These are phyloP conservation scores for Suillus clintonianus DNA, from an alignment of 768 basidiomycete genomes.

Conservation along the genomic window DNA sequence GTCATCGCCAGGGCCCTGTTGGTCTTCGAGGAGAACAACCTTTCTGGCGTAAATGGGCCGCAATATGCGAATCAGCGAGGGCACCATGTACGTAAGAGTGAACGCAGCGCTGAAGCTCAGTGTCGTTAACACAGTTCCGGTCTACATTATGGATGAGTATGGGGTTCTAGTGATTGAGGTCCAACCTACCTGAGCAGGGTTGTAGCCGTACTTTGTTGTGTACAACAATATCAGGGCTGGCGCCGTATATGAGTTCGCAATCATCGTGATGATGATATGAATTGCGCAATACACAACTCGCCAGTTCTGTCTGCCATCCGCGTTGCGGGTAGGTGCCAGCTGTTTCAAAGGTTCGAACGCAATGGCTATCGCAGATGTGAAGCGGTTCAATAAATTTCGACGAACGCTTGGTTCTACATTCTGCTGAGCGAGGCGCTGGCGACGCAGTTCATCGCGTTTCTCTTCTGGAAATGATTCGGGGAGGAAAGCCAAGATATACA, in stretches of 20 bases:
- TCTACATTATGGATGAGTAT: conserved; percentile 16
- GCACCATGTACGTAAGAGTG: conserved; percentile 20
- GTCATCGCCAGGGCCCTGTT: background rate
- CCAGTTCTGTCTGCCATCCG: conserved; percentile 26
- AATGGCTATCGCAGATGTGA: conserved; percentile 2
- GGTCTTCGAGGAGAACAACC: background rate
- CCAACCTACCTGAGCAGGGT: conserved; percentile 25
- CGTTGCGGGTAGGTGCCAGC: conserved; percentile 18
- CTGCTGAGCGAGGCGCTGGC: conserved; percentile 4
- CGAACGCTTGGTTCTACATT: background rate
- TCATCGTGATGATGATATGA: conserved; percentile 25
- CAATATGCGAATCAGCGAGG: conserved; percentile 24
- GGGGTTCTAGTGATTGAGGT: background rate
- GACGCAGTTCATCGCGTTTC: conserved; percentile 19
- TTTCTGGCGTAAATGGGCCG: conserved; percentile 23
- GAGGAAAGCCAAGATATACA: conserved; percentile 25
- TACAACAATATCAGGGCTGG: conserved; percentile 22
- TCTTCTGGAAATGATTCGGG: conserved; percentile 33
- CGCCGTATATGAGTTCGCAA: conserved; percentile 15
- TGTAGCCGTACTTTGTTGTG: conserved; percentile 28
- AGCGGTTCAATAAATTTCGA: background rate
- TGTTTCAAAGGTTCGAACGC: conserved; percentile 26
- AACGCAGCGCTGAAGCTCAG: conserved; percentile 18
- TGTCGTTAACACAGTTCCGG: conserved; percentile 26
- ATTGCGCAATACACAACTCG: conserved; percentile 29